These are phyloP conservation scores for California macrophylla DNA, from an alignment of 441 rosid species.

Conservation along the genomic window DNA sequence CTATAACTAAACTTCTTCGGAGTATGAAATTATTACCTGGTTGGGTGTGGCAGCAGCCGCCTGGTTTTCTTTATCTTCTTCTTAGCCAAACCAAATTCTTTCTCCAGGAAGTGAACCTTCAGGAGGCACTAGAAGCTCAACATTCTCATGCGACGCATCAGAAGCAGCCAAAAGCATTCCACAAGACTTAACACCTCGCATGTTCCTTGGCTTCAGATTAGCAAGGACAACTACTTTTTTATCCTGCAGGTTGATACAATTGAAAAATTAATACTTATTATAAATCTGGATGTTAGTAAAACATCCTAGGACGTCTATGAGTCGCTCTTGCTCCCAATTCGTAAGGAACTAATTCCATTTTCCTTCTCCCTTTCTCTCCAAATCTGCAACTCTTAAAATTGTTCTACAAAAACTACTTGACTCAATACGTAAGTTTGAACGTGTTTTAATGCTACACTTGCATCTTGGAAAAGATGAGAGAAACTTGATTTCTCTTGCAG, in stretches of 20 bases:
- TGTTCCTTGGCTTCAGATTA: conserved; percentile 76
- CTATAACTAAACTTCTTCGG: background rate
- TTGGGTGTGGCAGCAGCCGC: conserved; percentile 57
- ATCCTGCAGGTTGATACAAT: conserved; percentile 23
- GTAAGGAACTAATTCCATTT: background rate
- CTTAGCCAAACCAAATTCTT: conserved; percentile 72
- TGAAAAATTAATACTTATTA: background rate
- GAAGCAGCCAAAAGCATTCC: conserved; percentile 92
- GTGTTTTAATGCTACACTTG: background rate
- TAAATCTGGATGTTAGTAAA: background rate
- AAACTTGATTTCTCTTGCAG: background rate
- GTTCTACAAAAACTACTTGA: no score
- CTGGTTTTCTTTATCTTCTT: conserved; percentile 37
- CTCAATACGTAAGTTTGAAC: no score
- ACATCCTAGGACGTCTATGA: background rate
- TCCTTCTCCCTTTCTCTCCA: background rate
- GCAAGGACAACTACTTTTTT: conserved; percentile 72
- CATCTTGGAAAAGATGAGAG: background rate
- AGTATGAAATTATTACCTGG: conserved; percentile 35
- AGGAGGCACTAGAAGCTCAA: conserved; percentile 75
- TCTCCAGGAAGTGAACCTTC: conserved; percentile 59
- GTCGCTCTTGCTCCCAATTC: background rate
- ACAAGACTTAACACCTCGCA: conserved; percentile 82
- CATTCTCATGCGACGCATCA: conserved; percentile 60
- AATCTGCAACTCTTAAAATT: no score